Conservation (phyloP, 2,329 filamentous ascomycete genomes). For the Phoma sp. region DNA sequence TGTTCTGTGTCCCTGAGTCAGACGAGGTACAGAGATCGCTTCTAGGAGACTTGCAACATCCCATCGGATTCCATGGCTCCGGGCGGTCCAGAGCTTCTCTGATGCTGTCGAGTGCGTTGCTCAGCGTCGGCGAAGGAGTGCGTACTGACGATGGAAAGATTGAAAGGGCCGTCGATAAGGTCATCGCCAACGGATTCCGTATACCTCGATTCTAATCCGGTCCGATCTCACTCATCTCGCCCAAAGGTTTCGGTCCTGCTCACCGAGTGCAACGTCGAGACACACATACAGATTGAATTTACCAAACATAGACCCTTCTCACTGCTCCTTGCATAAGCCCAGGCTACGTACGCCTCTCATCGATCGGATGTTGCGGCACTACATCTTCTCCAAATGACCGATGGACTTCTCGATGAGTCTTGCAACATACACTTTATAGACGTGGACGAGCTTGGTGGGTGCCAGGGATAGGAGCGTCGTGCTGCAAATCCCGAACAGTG, state of each 20-base stretch:
- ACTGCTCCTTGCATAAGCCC: constrained; percentile 11
- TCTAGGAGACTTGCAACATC: constrained; percentile 14
- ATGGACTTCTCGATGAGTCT: constrained; percentile 14
- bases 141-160: not conserved
- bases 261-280: not conserved
- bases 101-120: constrained; percentile 6
- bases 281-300: constrained; percentile 11
- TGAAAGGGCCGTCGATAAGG: constrained; percentile 4
- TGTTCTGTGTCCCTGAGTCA: constrained; percentile 16
- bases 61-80: constrained; percentile 6
- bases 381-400: constrained; percentile 7
- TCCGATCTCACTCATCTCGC: not conserved
- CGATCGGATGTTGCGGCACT: constrained; percentile 2
- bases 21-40: constrained; percentile 21
- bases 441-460: not conserved
- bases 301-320: not conserved
- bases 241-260: constrained; percentile 2
- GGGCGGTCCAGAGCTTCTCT: constrained; percentile 8
- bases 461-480: constrained; percentile 6
- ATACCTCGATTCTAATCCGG: not conserved
- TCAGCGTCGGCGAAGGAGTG: constrained; percentile 5
- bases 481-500: not conserved
- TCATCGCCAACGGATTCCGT: constrained; percentile 5
- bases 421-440: constrained; percentile 10
- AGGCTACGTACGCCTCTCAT: constrained; percentile 7